Evolutionary conservation across 2,329 filamentous ascomycete genomes (phyloP).

Genomic region (Fusarium newnesense): DNA sequence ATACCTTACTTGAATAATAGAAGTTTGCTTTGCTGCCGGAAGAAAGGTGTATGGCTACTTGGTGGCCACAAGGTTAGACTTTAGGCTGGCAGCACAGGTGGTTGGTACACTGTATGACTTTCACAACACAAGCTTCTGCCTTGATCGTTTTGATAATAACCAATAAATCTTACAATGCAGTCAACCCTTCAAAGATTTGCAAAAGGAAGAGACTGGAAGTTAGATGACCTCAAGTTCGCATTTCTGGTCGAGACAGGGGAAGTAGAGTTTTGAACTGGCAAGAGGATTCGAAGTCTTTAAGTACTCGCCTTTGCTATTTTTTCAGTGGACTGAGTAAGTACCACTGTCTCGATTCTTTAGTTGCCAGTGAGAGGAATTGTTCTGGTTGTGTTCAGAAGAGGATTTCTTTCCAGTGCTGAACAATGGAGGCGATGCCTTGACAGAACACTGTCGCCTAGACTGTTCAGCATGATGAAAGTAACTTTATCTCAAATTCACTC

Average conservation of each 20-base stretch:
- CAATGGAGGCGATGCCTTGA: neutral
- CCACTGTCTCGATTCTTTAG: too few relatives aligned
- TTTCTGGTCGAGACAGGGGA: neutral
- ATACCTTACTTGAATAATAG: neutral
- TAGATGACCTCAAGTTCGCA: neutral
- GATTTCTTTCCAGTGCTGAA: neutral
- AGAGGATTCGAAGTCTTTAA: neutral
- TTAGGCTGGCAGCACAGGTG: too few relatives aligned
- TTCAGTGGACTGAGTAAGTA: neutral
- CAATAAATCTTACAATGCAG: neutral
- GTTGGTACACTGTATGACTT: too few relatives aligned
- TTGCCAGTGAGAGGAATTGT: too few relatives aligned
- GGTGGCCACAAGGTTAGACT: neutral
- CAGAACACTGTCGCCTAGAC: neutral
- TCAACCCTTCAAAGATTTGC: neutral
- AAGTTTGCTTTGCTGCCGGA: too few relatives aligned
- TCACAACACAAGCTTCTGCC: neutral
- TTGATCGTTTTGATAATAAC: neutral
- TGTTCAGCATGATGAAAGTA: neutral
- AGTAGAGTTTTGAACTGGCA: accelerated
- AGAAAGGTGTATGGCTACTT: too few relatives aligned
- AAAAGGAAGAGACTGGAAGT: neutral
- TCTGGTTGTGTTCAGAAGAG: neutral
- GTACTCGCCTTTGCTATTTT: too few relatives aligned
- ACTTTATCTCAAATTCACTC: too few relatives aligned